A percentile compares a stretch with the other conserved stretches of the same genome.
These are phyloP conservation scores for Epichloe brachyelytri DNA, from an alignment of 2,329 filamentous ascomycete species.

Conservation along the genomic window DNA sequence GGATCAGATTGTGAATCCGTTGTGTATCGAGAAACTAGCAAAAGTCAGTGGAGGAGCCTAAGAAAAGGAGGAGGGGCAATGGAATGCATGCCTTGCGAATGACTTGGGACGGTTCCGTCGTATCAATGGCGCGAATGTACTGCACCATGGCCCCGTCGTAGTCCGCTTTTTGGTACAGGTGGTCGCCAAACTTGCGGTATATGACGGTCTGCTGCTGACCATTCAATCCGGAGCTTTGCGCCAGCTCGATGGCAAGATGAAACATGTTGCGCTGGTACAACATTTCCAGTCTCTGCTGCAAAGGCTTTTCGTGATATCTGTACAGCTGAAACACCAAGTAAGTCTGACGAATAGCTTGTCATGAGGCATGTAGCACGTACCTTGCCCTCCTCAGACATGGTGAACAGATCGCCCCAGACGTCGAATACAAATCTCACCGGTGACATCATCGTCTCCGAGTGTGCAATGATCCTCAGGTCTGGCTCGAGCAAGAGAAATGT, in stretches of 20 bases:
- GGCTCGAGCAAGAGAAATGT: conserved; percentile 88
- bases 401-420: conserved; percentile 83
- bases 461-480: conserved; percentile 77
- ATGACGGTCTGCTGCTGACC: conserved; percentile 76
- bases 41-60: conserved; percentile 5
- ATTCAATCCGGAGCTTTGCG: conserved; percentile 77
- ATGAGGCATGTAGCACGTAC: conserved; percentile 28
- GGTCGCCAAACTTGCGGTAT: conserved; percentile 86
- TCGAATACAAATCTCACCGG: conserved; percentile 69
- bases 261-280: conserved; percentile 91
- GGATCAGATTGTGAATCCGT: conserved; percentile 91
- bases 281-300: conserved; percentile 85
- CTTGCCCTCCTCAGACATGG: conserved; percentile 88
- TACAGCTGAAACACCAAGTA: conserved; percentile 43
- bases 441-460: conserved; percentile 73
- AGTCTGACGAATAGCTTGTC: neutral
- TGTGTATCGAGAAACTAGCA: conserved; percentile 83
- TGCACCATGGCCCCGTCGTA: conserved; percentile 99
- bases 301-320: conserved; percentile 78
- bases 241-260: conserved; percentile 79
- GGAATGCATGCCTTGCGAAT: conserved; percentile 60
- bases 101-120: conserved; percentile 89
- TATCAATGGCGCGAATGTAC: conserved; percentile 91
- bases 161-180: conserved; percentile 86
- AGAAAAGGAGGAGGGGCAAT: neutral